Base-by-base conservation (phyloP, 2,329 filamentous ascomycete genomes). In the Trichocomaceae sp. region DNA sequence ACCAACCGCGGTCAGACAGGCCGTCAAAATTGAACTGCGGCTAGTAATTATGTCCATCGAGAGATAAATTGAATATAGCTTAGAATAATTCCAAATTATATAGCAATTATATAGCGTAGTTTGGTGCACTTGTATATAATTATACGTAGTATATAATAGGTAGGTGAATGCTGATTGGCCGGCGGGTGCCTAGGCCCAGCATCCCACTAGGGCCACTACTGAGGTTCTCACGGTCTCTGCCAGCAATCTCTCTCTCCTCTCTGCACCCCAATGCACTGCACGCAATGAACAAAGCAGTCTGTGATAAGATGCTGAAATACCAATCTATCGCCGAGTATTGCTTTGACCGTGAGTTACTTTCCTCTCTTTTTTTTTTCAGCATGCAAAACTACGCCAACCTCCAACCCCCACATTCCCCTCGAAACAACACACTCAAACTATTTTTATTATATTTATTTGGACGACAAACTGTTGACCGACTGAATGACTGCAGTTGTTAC, bases 281-380 rank as follows among this genome's bases (percentile, higher is more conserved):
- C 56, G 39, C 50, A 46, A 50, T 45, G 54, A 58, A 54, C 47
- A 53, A 58, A 55, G 57, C 58, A 52, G 13, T 45, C 37, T 29
- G 55, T 54, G 57, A 46, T 54, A 70, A 68, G 59, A 70, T 70
- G 68, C 64, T 69, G 60, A 61, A 63, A 59, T 64, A 61, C 60
- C 52, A 57, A 57, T 58, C 50, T 55, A 56, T 41, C 50, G 60
- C 52, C 60, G 53, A 58, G 58, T 58, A 56, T 59, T 62, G 58
- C 59, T 64, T 61, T 59, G 62, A 61, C 59, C 57, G 66, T 70
- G 57, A 67, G 67, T 68, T 51, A 53, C 17, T 35, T 20, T 23
- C 2, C 17, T 47, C 7, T 17, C 15, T 44, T 12, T 35, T 47
- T n/a, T 6, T 26, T 15, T 39, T 50, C 23, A 31, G 19, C 22